A percentile compares a stretch with the other conserved stretches of the same genome.
phyloP scores from a whole-genome alignment of 441 rosid genomes.

The Jatropha multifida region DNA sequence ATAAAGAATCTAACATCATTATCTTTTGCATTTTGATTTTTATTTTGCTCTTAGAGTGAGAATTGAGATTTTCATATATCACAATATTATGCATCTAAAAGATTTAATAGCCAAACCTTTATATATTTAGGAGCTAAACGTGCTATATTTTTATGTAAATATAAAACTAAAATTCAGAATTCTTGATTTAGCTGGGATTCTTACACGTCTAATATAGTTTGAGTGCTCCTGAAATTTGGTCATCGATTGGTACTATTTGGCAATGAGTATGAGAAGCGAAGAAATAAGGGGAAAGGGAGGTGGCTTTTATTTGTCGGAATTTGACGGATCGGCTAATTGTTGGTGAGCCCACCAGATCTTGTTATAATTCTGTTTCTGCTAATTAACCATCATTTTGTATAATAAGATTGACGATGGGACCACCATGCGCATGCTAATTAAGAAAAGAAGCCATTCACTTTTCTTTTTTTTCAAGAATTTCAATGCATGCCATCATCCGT shows the following conservation, averaged over 20 bases:
- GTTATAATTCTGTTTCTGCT: neutral
- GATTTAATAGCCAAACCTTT: no score
- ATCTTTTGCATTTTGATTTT: no score
- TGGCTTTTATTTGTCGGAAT: neutral
- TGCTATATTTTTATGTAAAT: no score
- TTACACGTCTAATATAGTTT: neutral
- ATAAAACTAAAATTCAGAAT: no score
- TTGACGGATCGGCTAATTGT: neutral
- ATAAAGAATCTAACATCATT: no score
- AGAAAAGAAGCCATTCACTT: neutral
- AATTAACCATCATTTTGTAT: neutral
- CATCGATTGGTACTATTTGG: neutral
- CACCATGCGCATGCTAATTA: neutral
- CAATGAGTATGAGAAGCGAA: neutral
- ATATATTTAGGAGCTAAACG: no score
- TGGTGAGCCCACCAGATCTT: constrained; percentile 4
- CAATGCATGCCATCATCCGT: neutral
- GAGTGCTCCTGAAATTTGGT: neutral
- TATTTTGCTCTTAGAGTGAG: no score
- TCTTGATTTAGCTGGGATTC: neutral
- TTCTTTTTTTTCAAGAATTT: neutral
- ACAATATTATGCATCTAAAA: no score
- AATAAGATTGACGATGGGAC: neutral
- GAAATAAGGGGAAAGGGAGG: neutral
- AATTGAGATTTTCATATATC: no score